Evolutionary conservation across 768 basidiomycete genomes (phyloP).

Genomic region (Cubamyces sp.): DNA sequence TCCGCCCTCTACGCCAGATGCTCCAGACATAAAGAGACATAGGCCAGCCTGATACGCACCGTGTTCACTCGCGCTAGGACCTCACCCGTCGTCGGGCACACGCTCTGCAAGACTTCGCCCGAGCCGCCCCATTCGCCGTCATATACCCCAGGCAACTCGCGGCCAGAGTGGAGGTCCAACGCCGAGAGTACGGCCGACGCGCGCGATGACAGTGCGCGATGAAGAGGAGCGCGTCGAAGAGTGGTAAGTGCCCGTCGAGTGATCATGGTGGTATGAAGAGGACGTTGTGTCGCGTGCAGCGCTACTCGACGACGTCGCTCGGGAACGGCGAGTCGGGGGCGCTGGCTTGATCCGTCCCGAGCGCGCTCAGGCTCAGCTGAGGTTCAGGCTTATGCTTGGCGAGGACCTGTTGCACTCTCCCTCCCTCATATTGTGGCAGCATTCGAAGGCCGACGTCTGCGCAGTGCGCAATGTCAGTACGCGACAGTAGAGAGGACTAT

Average conservation of each 20-base stretch:
- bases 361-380: slow-evolving; percentile 1
- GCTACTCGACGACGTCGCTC: neutral
- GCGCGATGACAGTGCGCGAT: slow-evolving; percentile 65
- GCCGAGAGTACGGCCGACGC: slow-evolving; percentile 70
- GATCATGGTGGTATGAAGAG: slow-evolving; percentile 21
- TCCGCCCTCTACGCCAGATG: no score
- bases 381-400: no score
- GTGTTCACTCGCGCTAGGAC: slow-evolving; percentile 74
- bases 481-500: no score
- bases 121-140: slow-evolving; percentile 82
- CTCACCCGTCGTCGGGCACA: slow-evolving; percentile 90
- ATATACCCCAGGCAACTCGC: slow-evolving; percentile 74
- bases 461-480: no score
- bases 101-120: slow-evolving; percentile 69
- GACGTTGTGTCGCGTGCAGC: neutral
- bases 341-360: slow-evolving; percentile 20
- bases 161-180: slow-evolving; percentile 59
- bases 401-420: no score
- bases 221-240: slow-evolving; percentile 19
- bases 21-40: no score
- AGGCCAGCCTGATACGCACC: slow-evolving; percentile 44
- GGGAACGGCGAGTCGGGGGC: neutral
- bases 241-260: slow-evolving; percentile 13
- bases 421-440: no score
- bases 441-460: no score